Evolutionary conservation across 768 basidiomycete genomes (phyloP), one percentile per base, ranked within the genome.

Genomic region (Lactifluus volemus): DNA sequence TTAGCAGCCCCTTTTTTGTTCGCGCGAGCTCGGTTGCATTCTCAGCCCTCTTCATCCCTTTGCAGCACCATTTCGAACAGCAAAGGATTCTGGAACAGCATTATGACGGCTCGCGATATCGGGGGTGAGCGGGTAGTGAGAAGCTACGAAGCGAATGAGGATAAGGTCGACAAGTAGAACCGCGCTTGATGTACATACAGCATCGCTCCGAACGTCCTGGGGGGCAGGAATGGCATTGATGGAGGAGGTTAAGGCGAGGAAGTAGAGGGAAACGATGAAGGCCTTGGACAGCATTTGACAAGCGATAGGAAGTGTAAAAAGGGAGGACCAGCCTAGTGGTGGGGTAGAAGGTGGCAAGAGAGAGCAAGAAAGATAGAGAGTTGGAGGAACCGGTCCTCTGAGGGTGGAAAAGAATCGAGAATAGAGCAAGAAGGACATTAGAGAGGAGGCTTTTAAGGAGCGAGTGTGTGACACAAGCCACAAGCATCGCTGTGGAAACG

Each of bases 21-120:
- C 5, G 34, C 25, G 25, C 25, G 25, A 25, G 25, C 25, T 25
- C 34, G 34, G 34, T 7, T 36, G 1, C 34, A 6, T 36, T 36
- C 34, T 36, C 7, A 10, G 34, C 34, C 12, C 47, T 10, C 25
- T 11, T 42, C 12, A 51, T 12, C 50, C 58, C 9, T 53, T 59
- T n/a, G 58, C 58, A 4, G 58, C 34, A 8, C 51, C 58, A 11
- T 5, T 44, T 45, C 17, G 10, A 32, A 32, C 15, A 12, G 44
- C 29, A n/a, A 0, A 49, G 30, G 1, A 25, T 5, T 12, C 11
- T 10, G 5, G 21, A 10, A 5, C 25, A 25, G 25, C 25, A 25
- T 45, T 82, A 12, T 77, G 73, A 69, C 83, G 84, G 55, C 69
- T 76, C 4, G 9, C 32, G 9, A 78, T 81, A 21, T 76, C 77